These are phyloP conservation scores for Herpetospermum pedunculosum DNA, from an alignment of 306 rosid genomes.

Conservation along the genomic window DNA sequence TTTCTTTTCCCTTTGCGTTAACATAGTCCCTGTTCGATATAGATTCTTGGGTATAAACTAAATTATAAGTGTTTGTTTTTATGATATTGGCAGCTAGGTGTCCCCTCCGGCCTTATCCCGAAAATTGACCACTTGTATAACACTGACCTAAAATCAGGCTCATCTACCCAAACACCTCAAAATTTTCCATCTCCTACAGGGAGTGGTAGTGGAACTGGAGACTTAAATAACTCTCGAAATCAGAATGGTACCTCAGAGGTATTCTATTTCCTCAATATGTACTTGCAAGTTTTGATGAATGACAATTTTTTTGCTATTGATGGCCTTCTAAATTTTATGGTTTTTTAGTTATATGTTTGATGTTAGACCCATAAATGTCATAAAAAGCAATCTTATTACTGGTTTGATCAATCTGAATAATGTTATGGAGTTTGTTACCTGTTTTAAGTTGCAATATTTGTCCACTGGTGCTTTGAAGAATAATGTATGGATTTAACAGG, in stretches of 20 bases:
- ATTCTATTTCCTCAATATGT: neutral
- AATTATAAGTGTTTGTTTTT: neutral
- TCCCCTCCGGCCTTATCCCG: slow-evolving; percentile 57
- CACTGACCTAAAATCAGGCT: slow-evolving; percentile 28
- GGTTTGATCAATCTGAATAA: neutral
- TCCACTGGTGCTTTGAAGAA: neutral
- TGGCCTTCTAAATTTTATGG: neutral
- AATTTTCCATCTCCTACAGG: slow-evolving; percentile 22
- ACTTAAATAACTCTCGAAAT: slow-evolving; percentile 29
- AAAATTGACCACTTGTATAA: slow-evolving; percentile 38
- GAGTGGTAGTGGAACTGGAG: slow-evolving; percentile 23
- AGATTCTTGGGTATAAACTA: slow-evolving; percentile 3
- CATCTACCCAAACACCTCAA: slow-evolving; percentile 20
- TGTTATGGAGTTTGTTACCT: neutral
- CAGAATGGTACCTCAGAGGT: slow-evolving; percentile 63
- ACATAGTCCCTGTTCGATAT: slow-evolving; percentile 3
- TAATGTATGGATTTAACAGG: neutral
- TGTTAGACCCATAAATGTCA: neutral
- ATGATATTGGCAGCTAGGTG: slow-evolving; percentile 53
- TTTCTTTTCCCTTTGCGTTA: slow-evolving; percentile 1
- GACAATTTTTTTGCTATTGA: neutral
- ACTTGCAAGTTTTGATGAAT: neutral
- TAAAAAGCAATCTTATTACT: neutral
- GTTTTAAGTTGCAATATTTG: neutral
- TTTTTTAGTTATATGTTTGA: neutral